Percentiles rank a stretch among this genome's conserved stretches.
Evolutionary conservation across 139 green algal species (phyloP).

Genomic region (Chlamydomonas applanata): DNA sequence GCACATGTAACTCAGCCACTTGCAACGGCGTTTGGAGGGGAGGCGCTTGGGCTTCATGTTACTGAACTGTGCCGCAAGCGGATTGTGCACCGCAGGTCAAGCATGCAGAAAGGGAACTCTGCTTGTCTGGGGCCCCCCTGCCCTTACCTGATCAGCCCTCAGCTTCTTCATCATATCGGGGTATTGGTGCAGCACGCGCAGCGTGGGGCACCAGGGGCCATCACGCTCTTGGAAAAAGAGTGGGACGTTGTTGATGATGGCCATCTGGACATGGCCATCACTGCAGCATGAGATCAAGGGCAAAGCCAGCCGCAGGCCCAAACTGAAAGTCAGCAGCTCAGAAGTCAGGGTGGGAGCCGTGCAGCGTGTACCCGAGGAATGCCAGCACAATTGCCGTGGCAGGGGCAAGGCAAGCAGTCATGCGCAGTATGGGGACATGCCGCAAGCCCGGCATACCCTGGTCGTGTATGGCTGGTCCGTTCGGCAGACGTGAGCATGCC

Average conservation of each 20-base stretch:
- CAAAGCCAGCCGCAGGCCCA: too few relatives aligned
- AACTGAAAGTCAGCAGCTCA: too few relatives aligned
- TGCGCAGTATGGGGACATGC: neutral
- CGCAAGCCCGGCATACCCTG: neutral
- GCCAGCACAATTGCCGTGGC: neutral
- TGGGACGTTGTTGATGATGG: constrained; percentile 77
- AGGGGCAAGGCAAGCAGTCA: neutral
- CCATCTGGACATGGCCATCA: constrained; percentile 47
- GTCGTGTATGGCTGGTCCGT: neutral
- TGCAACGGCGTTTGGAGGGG: too few relatives aligned
- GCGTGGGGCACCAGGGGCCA: constrained; percentile 91
- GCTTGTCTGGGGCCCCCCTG: too few relatives aligned
- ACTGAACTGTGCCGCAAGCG: too few relatives aligned
- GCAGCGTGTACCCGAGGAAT: too few relatives aligned
- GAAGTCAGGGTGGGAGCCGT: too few relatives aligned
- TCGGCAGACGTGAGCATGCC: neutral
- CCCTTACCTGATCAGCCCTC: constrained; percentile 84
- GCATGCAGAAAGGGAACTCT: too few relatives aligned
- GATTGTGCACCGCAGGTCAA: too few relatives aligned
- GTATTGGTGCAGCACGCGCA: constrained; percentile 81
- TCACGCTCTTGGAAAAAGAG: constrained; percentile 93
- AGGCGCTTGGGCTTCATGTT: too few relatives aligned
- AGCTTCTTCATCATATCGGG: constrained; percentile 80
- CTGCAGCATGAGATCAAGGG: neutral
- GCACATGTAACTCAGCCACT: too few relatives aligned